phyloP scores from a whole-genome alignment of 2,329 filamentous ascomycete species.

The Pseudogymnoascus sp. region DNA sequence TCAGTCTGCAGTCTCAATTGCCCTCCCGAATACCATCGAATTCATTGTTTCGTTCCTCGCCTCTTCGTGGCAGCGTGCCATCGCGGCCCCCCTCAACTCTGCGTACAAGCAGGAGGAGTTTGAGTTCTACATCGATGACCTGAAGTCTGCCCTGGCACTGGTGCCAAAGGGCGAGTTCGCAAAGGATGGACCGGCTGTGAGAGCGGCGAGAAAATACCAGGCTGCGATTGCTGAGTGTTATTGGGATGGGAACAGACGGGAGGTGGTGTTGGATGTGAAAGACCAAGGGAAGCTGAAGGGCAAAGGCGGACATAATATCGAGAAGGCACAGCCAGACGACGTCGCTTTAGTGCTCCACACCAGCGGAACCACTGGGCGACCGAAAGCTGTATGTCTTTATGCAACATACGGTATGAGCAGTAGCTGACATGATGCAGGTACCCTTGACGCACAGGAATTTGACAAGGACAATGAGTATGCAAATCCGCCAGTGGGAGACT shows the following conservation, averaged over 20 bases:
- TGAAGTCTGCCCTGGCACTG: slow-evolving; percentile 69
- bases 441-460: slow-evolving; percentile 76
- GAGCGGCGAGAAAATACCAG: slow-evolving; percentile 68
- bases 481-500: neutral
- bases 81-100: slow-evolving; percentile 80
- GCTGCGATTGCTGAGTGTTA: slow-evolving; percentile 83
- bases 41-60: slow-evolving; percentile 83
- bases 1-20: slow-evolving; percentile 69
- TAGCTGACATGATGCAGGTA: slow-evolving; percentile 37
- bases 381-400: slow-evolving; percentile 58
- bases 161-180: slow-evolving; percentile 64
- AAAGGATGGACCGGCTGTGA: slow-evolving; percentile 60
- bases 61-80: slow-evolving; percentile 72
- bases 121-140: slow-evolving; percentile 84
- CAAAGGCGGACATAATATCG: slow-evolving; percentile 37
- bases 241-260: slow-evolving; percentile 54
- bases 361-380: slow-evolving; percentile 73
- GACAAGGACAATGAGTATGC: slow-evolving; percentile 66
- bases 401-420: neutral
- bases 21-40: slow-evolving; percentile 75
- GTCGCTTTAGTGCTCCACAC: slow-evolving; percentile 76
- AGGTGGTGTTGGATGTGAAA: slow-evolving; percentile 71
- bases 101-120: slow-evolving; percentile 86
- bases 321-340: slow-evolving; percentile 62
- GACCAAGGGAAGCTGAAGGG: slow-evolving; percentile 58